phyloP scores from a whole-genome alignment of 2,329 filamentous ascomycete genomes.

The Endoconidiophora laricicola region DNA sequence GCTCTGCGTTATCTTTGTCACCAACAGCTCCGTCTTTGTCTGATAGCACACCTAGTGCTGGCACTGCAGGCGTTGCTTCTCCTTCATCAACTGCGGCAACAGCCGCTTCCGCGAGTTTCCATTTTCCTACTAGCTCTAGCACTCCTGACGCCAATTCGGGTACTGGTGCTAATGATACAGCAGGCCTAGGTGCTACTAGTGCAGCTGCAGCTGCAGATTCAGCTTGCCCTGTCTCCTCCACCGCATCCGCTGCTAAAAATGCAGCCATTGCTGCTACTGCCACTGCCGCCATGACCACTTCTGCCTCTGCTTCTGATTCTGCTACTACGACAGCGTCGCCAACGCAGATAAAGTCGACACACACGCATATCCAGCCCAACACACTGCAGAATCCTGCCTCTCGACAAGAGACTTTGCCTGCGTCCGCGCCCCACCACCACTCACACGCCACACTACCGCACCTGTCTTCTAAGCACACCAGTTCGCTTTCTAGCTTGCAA shows the following conservation, averaged over 20 bases:
- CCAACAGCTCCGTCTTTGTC: not conserved
- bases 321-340: not conserved
- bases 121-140: too few relatives aligned
- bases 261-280: not conserved
- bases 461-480: not conserved
- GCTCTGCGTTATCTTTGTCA: not conserved
- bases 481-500: not conserved
- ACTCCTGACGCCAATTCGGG: too few relatives aligned
- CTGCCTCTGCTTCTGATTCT: not conserved
- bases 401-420: not conserved
- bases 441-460: not conserved
- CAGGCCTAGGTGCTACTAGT: too few relatives aligned
- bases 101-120: too few relatives aligned
- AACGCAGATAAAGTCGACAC: not conserved
- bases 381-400: constrained; percentile 6
- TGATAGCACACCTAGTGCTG: not conserved
- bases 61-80: not conserved
- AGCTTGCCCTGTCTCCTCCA: not conserved
- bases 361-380: constrained; percentile 1
- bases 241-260: not conserved
- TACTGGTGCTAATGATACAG: too few relatives aligned
- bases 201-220: not conserved
- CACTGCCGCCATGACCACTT: not conserved
- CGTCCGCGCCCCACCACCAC: not conserved
- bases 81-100: too few relatives aligned